Evolutionary conservation across 345 rosid genomes (phyloP), one percentile per base, ranked within the genome.

Genomic region (Barbarea vulgaris): DNA sequence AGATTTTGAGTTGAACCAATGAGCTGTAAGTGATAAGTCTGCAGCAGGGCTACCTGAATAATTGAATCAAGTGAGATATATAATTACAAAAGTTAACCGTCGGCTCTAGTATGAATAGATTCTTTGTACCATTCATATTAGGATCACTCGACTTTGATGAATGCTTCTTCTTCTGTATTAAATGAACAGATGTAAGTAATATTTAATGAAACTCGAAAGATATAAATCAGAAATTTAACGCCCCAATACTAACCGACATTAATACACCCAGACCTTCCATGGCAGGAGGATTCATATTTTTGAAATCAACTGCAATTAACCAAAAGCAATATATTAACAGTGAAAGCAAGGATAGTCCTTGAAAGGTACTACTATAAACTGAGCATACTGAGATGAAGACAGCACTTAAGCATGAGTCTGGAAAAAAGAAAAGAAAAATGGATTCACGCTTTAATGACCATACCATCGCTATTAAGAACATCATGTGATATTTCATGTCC

Each of bases 1-100:
- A 57, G 96, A 79, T 81, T 87, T 93, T 48, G 98, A 78, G 80
- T 94, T 89, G 83, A 93, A 91, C 97, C 98, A 91, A 57, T 57
- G 64, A 63, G 81, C 83, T 53, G 97, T 83, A 60, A 85, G 84
- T 6, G 91, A 84, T 11, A 81, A 25, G 74, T 82, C 82, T 44
- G 54, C 72, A 22, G 80, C 72, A 47, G 87, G 75, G 81, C 69
- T 84, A 77, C 91, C 98, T 88, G 85, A 77, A 74, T 28, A 51
- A 14, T 9, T 55, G 76, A 39, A 51, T 50, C 52, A 61, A 67
- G 52, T 50, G 74, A 69, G 76, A 42, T 14, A 58, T 13, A 62
- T 52, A 64, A 54, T 25, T 58, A 61, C 37, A 61, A 52, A 78
- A 66, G 17, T 18, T 44, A 75, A 53, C 51, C n/a, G 14, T 19